phyloP scores from a whole-genome alignment of 2,329 filamentous ascomycete genomes.

The Verticillium longisporum region DNA sequence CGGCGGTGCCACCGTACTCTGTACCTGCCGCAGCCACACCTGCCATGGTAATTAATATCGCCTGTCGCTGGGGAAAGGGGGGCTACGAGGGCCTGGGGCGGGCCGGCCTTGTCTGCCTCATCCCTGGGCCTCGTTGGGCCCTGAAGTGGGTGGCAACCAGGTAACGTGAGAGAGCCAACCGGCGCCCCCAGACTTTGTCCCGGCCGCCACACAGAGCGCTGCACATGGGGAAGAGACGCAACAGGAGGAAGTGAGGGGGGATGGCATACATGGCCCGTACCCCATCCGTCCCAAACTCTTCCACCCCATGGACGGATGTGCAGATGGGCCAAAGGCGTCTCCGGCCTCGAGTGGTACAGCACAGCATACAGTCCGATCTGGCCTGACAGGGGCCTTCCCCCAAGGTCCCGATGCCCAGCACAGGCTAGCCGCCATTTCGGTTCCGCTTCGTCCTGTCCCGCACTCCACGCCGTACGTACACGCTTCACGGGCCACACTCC shows the following conservation, averaged over 20 bases:
- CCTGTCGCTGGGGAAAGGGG: not conserved
- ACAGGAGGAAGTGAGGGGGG: not conserved
- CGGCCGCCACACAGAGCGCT: not conserved
- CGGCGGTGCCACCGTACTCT: not conserved
- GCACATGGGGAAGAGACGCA: not conserved
- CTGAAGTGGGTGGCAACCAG: not conserved
- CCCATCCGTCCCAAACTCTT: slow-evolving; percentile 1
- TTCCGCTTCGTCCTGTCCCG: slow-evolving; percentile 6
- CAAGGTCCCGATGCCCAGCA: slow-evolving; percentile 1
- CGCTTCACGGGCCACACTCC: not conserved
- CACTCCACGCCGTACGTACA: not conserved
- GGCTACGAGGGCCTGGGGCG: not conserved
- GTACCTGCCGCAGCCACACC: not conserved
- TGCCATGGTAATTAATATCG: not conserved
- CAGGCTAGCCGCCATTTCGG: slow-evolving; percentile 8
- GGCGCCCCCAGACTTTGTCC: not conserved
- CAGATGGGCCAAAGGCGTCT: not conserved
- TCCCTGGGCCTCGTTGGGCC: not conserved
- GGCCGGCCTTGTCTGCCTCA: not conserved
- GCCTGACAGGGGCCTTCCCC: not conserved
- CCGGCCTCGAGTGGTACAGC: slow-evolving; percentile 1
- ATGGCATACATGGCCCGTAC: not conserved
- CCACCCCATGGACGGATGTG: not conserved
- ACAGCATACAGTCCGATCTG: slow-evolving; percentile 4
- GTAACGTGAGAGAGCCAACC: not conserved